phyloP scores from a whole-genome alignment of 1,284 basidiomycete genomes.

The Cystobasidiaceae sp. region DNA sequence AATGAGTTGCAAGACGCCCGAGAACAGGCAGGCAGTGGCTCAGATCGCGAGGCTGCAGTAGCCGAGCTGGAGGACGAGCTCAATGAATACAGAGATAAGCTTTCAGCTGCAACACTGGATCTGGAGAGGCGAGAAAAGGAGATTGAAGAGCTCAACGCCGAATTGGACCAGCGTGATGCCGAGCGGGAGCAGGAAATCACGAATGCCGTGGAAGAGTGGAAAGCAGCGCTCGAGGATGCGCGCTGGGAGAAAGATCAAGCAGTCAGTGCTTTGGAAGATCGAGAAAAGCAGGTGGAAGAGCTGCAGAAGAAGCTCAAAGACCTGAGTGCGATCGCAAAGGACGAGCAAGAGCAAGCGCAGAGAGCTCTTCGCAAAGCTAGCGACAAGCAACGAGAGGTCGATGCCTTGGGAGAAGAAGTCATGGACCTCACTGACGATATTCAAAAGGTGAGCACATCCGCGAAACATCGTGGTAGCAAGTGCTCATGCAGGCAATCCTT shows the following conservation, averaged over 20 bases:
- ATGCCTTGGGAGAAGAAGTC: conserved; percentile 65
- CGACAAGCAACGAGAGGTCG: conserved; percentile 60
- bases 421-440: conserved; percentile 65
- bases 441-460: conserved; percentile 57
- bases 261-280: conserved; percentile 57
- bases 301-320: conserved; percentile 64
- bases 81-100: conserved; percentile 64
- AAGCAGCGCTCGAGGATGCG: conserved; percentile 62
- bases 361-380: conserved; percentile 48
- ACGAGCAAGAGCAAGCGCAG: conserved; percentile 67
- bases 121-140: conserved; percentile 76
- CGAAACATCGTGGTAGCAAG: background rate
- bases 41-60: background rate
- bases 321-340: conserved; percentile 62
- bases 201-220: conserved; percentile 58
- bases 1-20: conserved; percentile 40
- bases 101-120: conserved; percentile 71
- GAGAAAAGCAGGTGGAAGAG: conserved; percentile 66
- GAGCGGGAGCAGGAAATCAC: conserved; percentile 63
- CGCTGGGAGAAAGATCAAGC: conserved; percentile 56
- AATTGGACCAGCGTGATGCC: conserved; percentile 62
- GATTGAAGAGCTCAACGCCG: conserved; percentile 63
- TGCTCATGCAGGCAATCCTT: background rate
- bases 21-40: background rate
- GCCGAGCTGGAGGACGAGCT: conserved; percentile 50